Evolutionary conservation across 192 early-diverging fungal species (phyloP).

Genomic region (Podila epicladia): DNA sequence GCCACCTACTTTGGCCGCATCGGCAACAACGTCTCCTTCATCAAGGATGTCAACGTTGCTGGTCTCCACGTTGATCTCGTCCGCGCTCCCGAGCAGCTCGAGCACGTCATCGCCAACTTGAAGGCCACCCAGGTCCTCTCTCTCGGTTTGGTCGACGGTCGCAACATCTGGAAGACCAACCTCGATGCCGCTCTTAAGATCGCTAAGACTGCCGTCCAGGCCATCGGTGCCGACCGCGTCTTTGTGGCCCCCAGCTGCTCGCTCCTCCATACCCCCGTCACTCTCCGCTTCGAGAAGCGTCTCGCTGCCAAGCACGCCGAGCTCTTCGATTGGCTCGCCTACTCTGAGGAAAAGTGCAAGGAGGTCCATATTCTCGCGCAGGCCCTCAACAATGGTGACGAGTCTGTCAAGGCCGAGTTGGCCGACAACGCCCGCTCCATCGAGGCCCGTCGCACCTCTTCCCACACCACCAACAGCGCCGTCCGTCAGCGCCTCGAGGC

Average conservation of each 20-base stretch:
- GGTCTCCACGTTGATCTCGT: conserved; percentile 94
- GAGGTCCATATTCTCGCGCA: conserved; percentile 81
- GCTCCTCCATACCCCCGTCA: conserved; percentile 92
- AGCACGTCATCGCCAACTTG: conserved; percentile 70
- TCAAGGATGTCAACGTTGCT: conserved; percentile 79
- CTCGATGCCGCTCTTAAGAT: conserved; percentile 74
- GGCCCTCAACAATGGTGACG: conserved; percentile 60
- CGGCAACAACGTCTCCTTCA: conserved; percentile 75
- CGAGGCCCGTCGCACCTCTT: conserved; percentile 76
- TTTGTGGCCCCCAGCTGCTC: conserved; percentile 93
- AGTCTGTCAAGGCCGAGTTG: conserved; percentile 73
- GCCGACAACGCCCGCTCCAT: conserved; percentile 76
- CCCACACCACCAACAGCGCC: conserved; percentile 81
- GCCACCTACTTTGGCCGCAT: conserved; percentile 96
- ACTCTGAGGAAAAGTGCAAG: conserved; percentile 91
- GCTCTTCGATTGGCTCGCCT: conserved; percentile 92
- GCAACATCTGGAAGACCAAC: conserved; percentile 98
- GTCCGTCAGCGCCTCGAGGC: conserved; percentile 80
- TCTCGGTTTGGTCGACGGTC: conserved; percentile 94
- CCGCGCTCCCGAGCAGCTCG: conserved; percentile 83
- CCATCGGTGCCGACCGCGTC: conserved; percentile 77
- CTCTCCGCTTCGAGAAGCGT: conserved; percentile 77
- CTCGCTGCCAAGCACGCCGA: conserved; percentile 77
- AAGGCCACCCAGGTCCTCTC: conserved; percentile 78
- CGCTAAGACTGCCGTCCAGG: conserved; percentile 71